Base-by-base conservation (phyloP, 2,329 filamentous ascomycete species). In the Xylaria multiplex region DNA sequence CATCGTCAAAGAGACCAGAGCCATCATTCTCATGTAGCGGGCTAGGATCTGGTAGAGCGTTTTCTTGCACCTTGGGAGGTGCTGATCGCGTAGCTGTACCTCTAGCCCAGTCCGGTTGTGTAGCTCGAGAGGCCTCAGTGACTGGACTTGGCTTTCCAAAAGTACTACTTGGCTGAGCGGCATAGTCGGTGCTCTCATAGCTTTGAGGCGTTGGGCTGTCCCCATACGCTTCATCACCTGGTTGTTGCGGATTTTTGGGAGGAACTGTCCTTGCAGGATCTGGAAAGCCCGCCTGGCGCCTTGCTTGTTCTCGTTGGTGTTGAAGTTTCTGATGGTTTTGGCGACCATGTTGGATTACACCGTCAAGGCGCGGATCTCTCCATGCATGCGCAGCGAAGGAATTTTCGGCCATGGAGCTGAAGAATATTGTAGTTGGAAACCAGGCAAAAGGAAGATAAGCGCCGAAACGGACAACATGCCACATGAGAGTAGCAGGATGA, bases 381-480 rank as follows among this genome's bases (percentile, higher is more conserved):
- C 24, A 2, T 54, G 75, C 56, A 40, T 71, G 67, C n/a, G 69
- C 67, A 0, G 60, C 14, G 16, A 71, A 63, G 62, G 72, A 64
- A 64, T 59, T 70, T 2, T 75, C 71, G 37, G 76, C 71, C 22
- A 77, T 69, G 2, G 76, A 79, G 52, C 65, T 61, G 40, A 79
- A 73, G 22, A 81, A 67, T 11, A 78, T 48, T 7, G 69, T 60
- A 24, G 74, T 61, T 1, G 70, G 68, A 43, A 80, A 13, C 59
- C 67, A 74, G 40, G 66, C 59, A 0, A 72, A 54, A 24, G 73
- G 62, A 8, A 71, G 73, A 72, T 82, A 83, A 9, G 75, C 69
- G 1, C 66, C n/a, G n/a, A 78, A 73, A 2, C 82, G 78, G 14
- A 72, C 27, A 13, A 61, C 43, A 60, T 82, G 80, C 82, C 81